Conservation (phyloP, 371 early-diverging fungal genomes). For the Smittium culicis region DNA sequence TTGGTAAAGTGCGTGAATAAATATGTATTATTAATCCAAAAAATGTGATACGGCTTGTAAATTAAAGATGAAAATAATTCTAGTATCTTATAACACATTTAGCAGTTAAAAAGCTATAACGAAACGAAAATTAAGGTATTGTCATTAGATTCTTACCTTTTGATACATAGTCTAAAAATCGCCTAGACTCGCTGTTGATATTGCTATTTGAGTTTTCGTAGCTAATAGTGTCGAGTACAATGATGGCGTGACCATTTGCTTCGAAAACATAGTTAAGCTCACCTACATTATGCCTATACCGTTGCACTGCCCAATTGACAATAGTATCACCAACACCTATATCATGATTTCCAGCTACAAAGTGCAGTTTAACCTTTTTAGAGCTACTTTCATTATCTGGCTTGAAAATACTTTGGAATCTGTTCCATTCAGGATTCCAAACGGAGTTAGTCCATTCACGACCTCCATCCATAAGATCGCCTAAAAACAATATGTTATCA, state of each 20-base stretch:
- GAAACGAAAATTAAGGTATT: neutral
- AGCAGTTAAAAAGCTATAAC: no score
- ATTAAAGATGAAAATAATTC: no score
- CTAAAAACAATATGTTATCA: constrained; percentile 52
- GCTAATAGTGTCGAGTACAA: constrained; percentile 62
- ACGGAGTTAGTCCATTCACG: constrained; percentile 50
- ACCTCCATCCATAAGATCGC: constrained; percentile 84
- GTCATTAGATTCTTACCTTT: neutral
- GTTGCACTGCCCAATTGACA: constrained; percentile 30
- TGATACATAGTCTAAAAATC: neutral
- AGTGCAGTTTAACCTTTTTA: constrained; percentile 18
- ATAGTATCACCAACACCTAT: constrained; percentile 71
- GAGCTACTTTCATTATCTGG: neutral
- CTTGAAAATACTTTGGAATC: constrained; percentile 36
- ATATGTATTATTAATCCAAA: no score
- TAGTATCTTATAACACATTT: no score
- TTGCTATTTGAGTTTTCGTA: constrained; percentile 35
- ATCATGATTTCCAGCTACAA: constrained; percentile 84
- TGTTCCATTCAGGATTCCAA: constrained; percentile 29
- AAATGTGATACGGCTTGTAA: no score
- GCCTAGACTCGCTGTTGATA: constrained; percentile 8
- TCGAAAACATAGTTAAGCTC: constrained; percentile 44
- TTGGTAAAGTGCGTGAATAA: neutral
- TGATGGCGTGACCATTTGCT: constrained; percentile 45
- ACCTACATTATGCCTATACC: constrained; percentile 50